phyloP scores from a whole-genome alignment of 768 basidiomycete species.

The Boletus rex-veris region DNA sequence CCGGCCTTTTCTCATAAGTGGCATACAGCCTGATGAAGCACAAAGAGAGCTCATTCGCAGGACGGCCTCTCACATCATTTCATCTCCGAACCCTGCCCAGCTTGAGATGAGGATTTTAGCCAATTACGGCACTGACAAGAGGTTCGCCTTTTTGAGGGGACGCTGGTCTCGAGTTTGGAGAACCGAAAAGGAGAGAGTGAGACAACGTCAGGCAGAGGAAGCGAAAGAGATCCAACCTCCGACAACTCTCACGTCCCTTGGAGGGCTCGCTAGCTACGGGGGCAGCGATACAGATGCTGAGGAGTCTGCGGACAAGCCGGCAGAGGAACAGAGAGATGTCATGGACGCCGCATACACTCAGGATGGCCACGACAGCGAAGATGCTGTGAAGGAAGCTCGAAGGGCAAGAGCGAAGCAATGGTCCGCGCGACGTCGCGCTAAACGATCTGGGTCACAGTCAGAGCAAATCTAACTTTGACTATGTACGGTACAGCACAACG shows the following conservation, averaged over 20 bases:
- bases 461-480: constrained; percentile 3
- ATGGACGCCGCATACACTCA: neutral
- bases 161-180: constrained; percentile 69
- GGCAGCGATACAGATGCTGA: constrained; percentile 47
- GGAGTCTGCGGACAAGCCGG: constrained; percentile 28
- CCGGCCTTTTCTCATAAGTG: constrained; percentile 8
- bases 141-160: constrained; percentile 81
- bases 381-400: constrained; percentile 42
- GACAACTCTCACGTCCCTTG: constrained; percentile 33
- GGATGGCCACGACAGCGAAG: constrained; percentile 2
- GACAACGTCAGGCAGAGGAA: constrained; percentile 26
- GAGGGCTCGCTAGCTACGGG: constrained; percentile 57
- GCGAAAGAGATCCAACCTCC: constrained; percentile 15
- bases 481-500: too few species aligned
- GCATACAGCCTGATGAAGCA: constrained; percentile 51
- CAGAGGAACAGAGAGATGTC: neutral
- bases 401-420: constrained; percentile 56
- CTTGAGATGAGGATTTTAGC: constrained; percentile 87
- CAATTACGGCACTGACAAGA: constrained; percentile 72
- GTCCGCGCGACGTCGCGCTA: constrained; percentile 47
- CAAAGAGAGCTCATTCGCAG: constrained; percentile 68
- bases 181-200: constrained; percentile 46
- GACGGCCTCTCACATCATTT: constrained; percentile 64
- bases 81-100: constrained; percentile 74
- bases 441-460: constrained; percentile 2